A percentile compares a stretch with the other conserved stretches of the same genome.
These are phyloP conservation scores for Chrysanthemum seticuspe DNA, from an alignment of 129 eudicot species.

Conservation along the genomic window DNA sequence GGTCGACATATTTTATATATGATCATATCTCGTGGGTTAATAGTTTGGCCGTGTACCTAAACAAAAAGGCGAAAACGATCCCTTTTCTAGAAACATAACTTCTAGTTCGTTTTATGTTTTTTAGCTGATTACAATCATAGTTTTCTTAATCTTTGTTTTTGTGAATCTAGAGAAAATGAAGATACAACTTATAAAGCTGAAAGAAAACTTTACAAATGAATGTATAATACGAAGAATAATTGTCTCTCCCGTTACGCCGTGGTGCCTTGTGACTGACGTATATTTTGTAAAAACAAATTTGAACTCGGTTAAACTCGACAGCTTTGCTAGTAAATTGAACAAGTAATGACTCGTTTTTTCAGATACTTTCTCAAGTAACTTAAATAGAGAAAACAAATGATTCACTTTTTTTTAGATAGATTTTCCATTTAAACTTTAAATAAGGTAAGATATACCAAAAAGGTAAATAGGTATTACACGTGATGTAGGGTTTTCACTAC, in stretches of 20 bases:
- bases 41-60: not conserved
- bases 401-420: not conserved
- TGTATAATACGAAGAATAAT: too few relatives aligned
- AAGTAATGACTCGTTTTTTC: too few relatives aligned
- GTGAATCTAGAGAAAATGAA: not conserved
- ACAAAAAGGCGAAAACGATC: not conserved
- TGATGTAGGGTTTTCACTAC: constrained; percentile 25
- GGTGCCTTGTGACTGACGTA: too few relatives aligned
- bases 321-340: too few relatives aligned
- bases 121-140: not conserved
- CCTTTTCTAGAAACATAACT: not conserved
- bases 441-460: too few relatives aligned
- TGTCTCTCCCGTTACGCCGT: too few relatives aligned
- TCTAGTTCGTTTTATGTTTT: not conserved
- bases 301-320: too few relatives aligned
- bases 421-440: not conserved
- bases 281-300: too few relatives aligned
- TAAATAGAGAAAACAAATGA: too few relatives aligned
- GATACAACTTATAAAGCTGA: not conserved
- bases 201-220: too few relatives aligned
- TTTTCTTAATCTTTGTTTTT: not conserved
- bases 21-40: not conserved
- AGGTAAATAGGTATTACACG: constrained; percentile 4
- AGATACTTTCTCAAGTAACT: too few relatives aligned
- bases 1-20: not conserved